These are phyloP conservation scores for Diphasiastrum complanatum DNA, from an alignment of 83 land plant species.

Conservation along the genomic window DNA sequence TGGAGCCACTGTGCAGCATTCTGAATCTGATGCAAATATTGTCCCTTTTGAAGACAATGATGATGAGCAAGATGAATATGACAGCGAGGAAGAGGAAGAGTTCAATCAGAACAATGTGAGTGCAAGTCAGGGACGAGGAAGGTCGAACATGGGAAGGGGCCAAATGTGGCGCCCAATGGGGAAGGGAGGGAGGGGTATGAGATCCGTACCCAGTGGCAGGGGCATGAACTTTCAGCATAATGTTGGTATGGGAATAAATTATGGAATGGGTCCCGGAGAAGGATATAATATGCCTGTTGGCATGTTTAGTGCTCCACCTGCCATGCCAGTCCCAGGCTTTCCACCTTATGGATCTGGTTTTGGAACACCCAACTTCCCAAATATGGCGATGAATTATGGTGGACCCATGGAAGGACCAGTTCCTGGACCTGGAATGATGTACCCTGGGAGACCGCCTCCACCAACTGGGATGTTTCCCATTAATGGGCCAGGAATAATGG, in stretches of 20 bases:
- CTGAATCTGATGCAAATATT: slow-evolving; percentile 70
- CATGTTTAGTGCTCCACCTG: slow-evolving; percentile 22
- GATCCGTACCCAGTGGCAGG: slow-evolving; percentile 56
- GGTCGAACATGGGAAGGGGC: slow-evolving; percentile 38
- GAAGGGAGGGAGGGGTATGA: slow-evolving; percentile 44
- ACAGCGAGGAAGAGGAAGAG: slow-evolving; percentile 82
- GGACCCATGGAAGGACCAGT: slow-evolving; percentile 43
- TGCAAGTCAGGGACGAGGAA: slow-evolving; percentile 13
- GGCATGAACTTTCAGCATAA: slow-evolving; percentile 66
- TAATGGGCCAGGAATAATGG: slow-evolving; percentile 74
- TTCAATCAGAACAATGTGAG: slow-evolving; percentile 31
- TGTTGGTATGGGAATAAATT: slow-evolving; percentile 40
- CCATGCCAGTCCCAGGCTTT: slow-evolving; percentile 52
- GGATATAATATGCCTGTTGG: slow-evolving; percentile 60
- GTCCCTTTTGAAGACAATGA: slow-evolving; percentile 92
- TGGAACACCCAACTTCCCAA: slow-evolving; percentile 40
- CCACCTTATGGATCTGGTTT: slow-evolving; percentile 41
- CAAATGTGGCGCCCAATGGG: slow-evolving; percentile 60
- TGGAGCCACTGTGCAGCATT: slow-evolving; percentile 43
- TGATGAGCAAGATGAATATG: slow-evolving; percentile 70
- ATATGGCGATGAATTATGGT: slow-evolving; percentile 32
- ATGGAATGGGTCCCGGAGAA: slow-evolving; percentile 27
- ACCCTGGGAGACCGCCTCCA: slow-evolving; percentile 59
- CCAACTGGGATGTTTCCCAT: slow-evolving; percentile 45
- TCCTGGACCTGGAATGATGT: slow-evolving; percentile 56